Evolutionary conservation across 2,329 filamentous ascomycete genomes (phyloP), one percentile per base, ranked within the genome.

Genomic region (Colletotrichum chrysophilum): DNA sequence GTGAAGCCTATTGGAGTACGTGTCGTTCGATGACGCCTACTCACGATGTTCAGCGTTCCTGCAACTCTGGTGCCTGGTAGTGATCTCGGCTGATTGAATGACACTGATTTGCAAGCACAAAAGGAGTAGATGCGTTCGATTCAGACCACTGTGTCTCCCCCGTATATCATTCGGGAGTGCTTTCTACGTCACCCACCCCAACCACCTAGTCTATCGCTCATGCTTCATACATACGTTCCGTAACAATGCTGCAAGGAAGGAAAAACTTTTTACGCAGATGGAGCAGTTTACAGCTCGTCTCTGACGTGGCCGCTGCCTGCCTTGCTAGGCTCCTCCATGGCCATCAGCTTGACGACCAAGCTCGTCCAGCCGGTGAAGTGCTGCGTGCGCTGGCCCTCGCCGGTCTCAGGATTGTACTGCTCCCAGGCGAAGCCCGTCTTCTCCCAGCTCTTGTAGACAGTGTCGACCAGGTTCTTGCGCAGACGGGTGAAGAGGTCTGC

Each of bases 301-400:
- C 82, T 85, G 24, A 71, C 80, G 62, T 84, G 83, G 34, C 78
- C 80, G 66, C 52, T 32, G 66, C 30, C n/a, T 55, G 80, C 79
- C 58, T 79, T 79, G 30, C 77, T 78, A 26, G 95, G 81, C 79
- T 97, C 94, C 8, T 95, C 94, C 95, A 99, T 96, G 62, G 92
- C 92, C 96, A 98, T 98, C 79, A 99, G 95, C 88, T 98, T 98
- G 61, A 98, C 96, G 64, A 98, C 95, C 85, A 98, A 88, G 83
- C 95, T 98, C n/a, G 97, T 99, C 97, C 97, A 99, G 66, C 97
- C 97, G 0, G 97, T 98, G 83, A 99, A 99, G 85, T 98, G 96
- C 88, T 98, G 96, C 7, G 96, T 98, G 56, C 97, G 91, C 88
- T 98, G 96, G n/a, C 97, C 97, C 69, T 91, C 91, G 61, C 97